Percentiles rank a stretch among this genome's conserved stretches.
Conservation (phyloP, 2,329 filamentous ascomycete genomes). For the Aspergillus sp. region DNA sequence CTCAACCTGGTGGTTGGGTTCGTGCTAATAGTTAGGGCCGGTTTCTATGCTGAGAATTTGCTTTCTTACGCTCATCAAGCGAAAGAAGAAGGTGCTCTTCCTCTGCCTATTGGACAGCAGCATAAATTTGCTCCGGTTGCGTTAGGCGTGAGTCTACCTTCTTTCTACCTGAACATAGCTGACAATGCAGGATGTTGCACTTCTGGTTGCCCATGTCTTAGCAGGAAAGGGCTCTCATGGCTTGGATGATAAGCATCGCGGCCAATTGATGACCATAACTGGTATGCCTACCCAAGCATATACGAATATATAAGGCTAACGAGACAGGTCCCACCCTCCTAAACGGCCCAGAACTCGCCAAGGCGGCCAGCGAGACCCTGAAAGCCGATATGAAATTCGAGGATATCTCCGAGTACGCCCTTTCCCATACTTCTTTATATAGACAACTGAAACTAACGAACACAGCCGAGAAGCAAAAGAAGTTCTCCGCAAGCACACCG, state of each 20-base stretch:
- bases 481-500: conserved; percentile 33
- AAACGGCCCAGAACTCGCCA: conserved; percentile 42
- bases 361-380: conserved; percentile 40
- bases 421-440: background rate
- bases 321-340: conserved; percentile 44
- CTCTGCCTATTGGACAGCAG: conserved; percentile 41
- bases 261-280: conserved; percentile 48
- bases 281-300: conserved; percentile 20
- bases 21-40: conserved; percentile 28
- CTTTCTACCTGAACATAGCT: background rate
- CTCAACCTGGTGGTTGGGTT: conserved; percentile 8
- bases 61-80: conserved; percentile 43
- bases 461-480: conserved; percentile 24
- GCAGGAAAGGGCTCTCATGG: conserved; percentile 44
- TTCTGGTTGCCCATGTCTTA: conserved; percentile 44
- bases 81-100: conserved; percentile 39
- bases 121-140: conserved; percentile 48
- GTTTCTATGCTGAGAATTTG: conserved; percentile 49
- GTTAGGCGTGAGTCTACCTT: conserved; percentile 32
- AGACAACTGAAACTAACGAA: background rate
- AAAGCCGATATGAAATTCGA: conserved; percentile 41
- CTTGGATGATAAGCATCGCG: conserved; percentile 46
- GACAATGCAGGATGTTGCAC: conserved; percentile 39
- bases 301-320: background rate
- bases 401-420: conserved; percentile 39